A percentile compares a stretch with the other conserved stretches of the same genome.
These are phyloP conservation scores for Blastomyces emzantsi DNA, from an alignment of 2,329 filamentous ascomycete species.

Conservation along the genomic window DNA sequence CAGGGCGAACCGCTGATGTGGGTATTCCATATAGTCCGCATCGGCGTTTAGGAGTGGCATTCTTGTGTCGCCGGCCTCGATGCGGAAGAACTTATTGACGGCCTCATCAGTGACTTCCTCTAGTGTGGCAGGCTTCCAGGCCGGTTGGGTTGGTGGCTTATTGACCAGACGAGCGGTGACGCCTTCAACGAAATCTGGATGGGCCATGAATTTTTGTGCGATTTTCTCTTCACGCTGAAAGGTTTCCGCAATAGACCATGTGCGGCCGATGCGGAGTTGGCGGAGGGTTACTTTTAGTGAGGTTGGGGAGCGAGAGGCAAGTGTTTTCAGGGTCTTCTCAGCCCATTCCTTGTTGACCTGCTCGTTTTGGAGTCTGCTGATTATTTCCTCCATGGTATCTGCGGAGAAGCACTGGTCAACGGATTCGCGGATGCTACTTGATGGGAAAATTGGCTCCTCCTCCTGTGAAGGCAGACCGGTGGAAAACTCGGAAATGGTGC, in stretches of 20 bases:
- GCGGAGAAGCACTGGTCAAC: constrained; percentile 78
- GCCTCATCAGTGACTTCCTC: constrained; percentile 52
- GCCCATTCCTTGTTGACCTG: constrained; percentile 63
- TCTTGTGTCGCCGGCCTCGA: constrained; percentile 35
- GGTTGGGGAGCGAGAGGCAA: constrained; percentile 73
- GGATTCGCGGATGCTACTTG: constrained; percentile 61
- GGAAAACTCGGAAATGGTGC: constrained; percentile 83
- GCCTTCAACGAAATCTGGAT: constrained; percentile 85
- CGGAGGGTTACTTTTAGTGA: constrained; percentile 73
- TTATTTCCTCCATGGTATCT: constrained; percentile 59
- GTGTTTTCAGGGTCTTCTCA: constrained; percentile 61
- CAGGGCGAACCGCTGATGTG: constrained; percentile 58
- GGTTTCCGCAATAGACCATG: constrained; percentile 74
- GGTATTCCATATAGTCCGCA: constrained; percentile 61
- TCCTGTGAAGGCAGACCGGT: constrained; percentile 60
- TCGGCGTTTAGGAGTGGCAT: constrained; percentile 54
- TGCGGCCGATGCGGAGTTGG: constrained; percentile 66
- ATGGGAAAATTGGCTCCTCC: constrained; percentile 56
- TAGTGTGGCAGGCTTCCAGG: constrained; percentile 68
- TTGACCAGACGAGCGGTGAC: constrained; percentile 72
- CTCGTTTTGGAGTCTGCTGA: constrained; percentile 54
- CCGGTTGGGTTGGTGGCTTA: constrained; percentile 56
- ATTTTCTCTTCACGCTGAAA: constrained; percentile 83
- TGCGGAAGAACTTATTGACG: constrained; percentile 61
- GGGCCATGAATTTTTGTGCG: constrained; percentile 77